phyloP scores from a whole-genome alignment of 805 yeast species.

The Saitoella complicata region DNA sequence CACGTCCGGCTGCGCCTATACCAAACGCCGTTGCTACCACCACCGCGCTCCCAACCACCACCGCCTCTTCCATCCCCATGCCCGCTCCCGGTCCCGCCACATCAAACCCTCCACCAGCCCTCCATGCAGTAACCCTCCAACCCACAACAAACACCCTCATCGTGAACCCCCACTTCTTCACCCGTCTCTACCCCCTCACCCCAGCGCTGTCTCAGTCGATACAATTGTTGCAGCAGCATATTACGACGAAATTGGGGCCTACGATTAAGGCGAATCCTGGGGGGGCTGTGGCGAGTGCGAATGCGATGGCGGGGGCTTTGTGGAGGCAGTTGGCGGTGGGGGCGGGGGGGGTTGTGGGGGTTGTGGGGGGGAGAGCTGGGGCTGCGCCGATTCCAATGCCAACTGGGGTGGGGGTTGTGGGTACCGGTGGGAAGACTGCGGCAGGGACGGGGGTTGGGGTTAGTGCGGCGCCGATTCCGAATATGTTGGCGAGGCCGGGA shows the following conservation, averaged over 20 bases:
- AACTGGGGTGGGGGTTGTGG: too few relatives aligned
- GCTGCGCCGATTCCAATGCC: too few relatives aligned
- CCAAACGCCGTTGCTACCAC: constrained; percentile 5
- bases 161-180: constrained; percentile 5
- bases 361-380: too few relatives aligned
- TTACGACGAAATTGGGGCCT: constrained; percentile 63
- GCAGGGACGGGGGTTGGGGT: too few relatives aligned
- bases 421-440: too few relatives aligned
- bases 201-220: constrained; percentile 58
- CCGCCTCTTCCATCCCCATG: constrained; percentile 1
- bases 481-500: too few relatives aligned
- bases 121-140: neutral
- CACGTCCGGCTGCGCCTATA: too few relatives aligned
- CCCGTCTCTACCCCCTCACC: constrained; percentile 7
- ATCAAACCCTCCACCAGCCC: neutral
- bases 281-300: constrained; percentile 13
- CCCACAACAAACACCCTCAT: constrained; percentile 2
- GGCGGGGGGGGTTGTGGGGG: too few relatives aligned
- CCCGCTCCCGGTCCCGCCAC: neutral
- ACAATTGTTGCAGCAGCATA: constrained; percentile 70
- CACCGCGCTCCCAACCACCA: constrained; percentile 3
- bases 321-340: constrained; percentile 6
- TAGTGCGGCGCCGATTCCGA: too few relatives aligned
- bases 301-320: constrained; percentile 11
- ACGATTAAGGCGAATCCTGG: constrained; percentile 6